Base-by-base conservation (phyloP, 169 alveolate genomes). In the Toxoplasma gondii region DNA sequence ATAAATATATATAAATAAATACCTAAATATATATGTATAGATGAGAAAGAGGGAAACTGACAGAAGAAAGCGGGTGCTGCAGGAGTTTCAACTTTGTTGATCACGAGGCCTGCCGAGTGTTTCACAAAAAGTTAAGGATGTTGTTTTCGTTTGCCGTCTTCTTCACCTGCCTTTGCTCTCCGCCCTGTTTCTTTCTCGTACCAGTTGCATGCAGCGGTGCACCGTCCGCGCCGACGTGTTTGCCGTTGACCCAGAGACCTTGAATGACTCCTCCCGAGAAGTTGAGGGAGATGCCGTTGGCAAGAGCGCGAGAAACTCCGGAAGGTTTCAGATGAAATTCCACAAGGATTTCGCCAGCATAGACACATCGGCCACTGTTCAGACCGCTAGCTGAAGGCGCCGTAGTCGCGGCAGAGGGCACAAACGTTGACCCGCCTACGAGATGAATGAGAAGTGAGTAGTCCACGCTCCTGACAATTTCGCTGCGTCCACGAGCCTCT, bases 211-310 rank as follows among this genome's bases (percentile, higher is more conserved):
- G 86, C 45, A 78, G 43, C 27, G 86, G 49, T 29, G 45, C 39
- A n/a, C 93, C 93, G 43, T 88, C 93, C 0, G 39, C 93, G 54
- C 69, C 93, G 19, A 88, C 58, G 58, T 36, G 84, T 31, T 53
- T 88, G 53, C 93, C 93, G 84, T 88, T 88, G 22, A 88, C 36
- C 83, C 83, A 88, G 39, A 88, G 39, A 16, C 87, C 58, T 34
- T 67, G 82, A n/a, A 88, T 43, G 44, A 67, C 82, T 19, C 93
- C 93, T 12, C 93, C 93, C 53, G 93, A 88, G 84, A 88, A 88
- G 29, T 88, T 69, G 39, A 88, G 93, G 44, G 36, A 88, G 39
- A 88, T 29, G 53, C 82, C 93, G 29, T 83, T 78, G 49, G 39
- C 44, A 9, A 78, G 86, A 36, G 86, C 86, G 24, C 22, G 39